Evolutionary conservation across 73 alveolate genomes (phyloP).

Genomic region (Blepharisma japonicum): DNA sequence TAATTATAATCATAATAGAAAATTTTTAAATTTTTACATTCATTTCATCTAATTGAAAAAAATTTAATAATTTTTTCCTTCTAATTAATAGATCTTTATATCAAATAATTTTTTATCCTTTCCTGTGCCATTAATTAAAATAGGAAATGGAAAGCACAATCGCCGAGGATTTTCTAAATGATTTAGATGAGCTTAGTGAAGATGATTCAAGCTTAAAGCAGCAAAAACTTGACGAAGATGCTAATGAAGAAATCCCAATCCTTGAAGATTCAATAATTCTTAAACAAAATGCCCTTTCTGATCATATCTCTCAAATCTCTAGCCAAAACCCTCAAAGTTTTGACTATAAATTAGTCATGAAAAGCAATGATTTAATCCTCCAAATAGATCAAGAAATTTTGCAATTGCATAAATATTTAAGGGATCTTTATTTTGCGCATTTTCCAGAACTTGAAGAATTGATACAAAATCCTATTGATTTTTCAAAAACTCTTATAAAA

Average conservation of each 20-base stretch:
- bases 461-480: constrained; percentile 81
- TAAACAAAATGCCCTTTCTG: neutral
- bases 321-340: neutral
- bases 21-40: no score
- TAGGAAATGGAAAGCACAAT: neutral
- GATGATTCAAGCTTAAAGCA: neutral
- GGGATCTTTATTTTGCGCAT: constrained; percentile 69
- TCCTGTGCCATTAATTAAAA: no score
- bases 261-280: neutral
- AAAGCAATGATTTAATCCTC: neutral
- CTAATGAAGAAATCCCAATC: neutral
- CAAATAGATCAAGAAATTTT: neutral
- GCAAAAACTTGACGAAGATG: neutral
- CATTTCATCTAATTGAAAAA: no score
- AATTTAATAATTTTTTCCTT: no score
- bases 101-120: no score
- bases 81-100: no score
- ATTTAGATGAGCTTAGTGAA: neutral
- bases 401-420: constrained; percentile 49
- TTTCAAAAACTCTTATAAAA: constrained; percentile 72
- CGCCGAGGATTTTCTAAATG: neutral
- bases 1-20: no score
- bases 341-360: neutral
- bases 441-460: constrained; percentile 87
- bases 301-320: neutral